phyloP scores from a whole-genome alignment of 2,329 filamentous ascomycete genomes.

The Cercospora beticola region DNA sequence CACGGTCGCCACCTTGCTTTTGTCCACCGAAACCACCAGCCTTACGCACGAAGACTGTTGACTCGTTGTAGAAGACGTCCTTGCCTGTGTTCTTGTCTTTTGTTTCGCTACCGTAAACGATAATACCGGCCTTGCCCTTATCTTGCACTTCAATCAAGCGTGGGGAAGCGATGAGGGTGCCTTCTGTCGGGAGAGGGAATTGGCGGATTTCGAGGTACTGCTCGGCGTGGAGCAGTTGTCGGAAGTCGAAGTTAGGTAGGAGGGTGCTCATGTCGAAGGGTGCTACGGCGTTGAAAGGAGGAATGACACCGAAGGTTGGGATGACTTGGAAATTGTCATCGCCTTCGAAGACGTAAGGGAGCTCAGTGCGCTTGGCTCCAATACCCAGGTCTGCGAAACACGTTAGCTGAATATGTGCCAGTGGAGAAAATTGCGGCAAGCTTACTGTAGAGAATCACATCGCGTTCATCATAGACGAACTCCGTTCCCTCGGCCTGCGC shows the following conservation, averaged over 20 bases:
- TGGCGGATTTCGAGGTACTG: constrained; percentile 95
- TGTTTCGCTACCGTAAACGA: constrained; percentile 77
- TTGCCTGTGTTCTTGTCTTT: constrained; percentile 82
- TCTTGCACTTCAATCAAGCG: constrained; percentile 92
- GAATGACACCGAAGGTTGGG: constrained; percentile 94
- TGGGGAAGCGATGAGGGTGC: constrained; percentile 70
- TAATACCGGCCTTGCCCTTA: constrained; percentile 86
- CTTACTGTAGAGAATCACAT: constrained; percentile 82
- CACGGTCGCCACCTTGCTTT: constrained; percentile 73
- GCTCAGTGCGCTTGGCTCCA: constrained; percentile 85
- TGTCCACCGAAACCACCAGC: constrained; percentile 86
- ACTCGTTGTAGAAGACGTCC: constrained; percentile 95
- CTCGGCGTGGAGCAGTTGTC: constrained; percentile 98
- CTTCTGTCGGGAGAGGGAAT: constrained; percentile 85
- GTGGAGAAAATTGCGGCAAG: not conserved
- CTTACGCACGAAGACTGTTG: constrained; percentile 87
- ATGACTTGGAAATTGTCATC: constrained; percentile 89
- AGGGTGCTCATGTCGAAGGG: constrained; percentile 80
- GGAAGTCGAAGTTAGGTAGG: constrained; percentile 93
- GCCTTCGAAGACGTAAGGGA: constrained; percentile 87
- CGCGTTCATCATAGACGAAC: constrained; percentile 81
- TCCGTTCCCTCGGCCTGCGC: constrained; percentile 70
- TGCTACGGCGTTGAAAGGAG: constrained; percentile 79
- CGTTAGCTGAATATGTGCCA: no score
- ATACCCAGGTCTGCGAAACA: constrained; percentile 67